Percentiles rank a stretch among this genome's conserved stretches.
Evolutionary conservation across 2,329 filamentous ascomycete species (phyloP).

Genomic region (Raffaelea albimanens): DNA sequence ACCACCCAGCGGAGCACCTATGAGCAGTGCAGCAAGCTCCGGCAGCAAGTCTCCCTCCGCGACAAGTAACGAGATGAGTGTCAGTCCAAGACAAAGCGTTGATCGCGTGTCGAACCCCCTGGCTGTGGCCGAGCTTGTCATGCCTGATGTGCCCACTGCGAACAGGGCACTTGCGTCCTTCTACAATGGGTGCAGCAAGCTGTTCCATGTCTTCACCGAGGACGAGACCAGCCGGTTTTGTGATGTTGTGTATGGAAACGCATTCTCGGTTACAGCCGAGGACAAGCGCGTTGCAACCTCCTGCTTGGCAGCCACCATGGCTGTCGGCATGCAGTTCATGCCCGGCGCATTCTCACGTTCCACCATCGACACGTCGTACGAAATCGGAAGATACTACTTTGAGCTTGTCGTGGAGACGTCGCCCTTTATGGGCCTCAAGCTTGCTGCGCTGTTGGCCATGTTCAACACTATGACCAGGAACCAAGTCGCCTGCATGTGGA

Average conservation of each 20-base stretch:
- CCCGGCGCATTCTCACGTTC: slow-evolving; percentile 11
- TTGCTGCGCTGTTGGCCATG: slow-evolving; percentile 20
- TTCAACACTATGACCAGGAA: slow-evolving; percentile 21
- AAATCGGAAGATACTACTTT: slow-evolving; percentile 18
- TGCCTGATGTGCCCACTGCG: slow-evolving; percentile 13
- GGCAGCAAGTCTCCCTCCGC: neutral
- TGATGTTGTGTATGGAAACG: slow-evolving; percentile 11
- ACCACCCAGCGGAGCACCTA: neutral
- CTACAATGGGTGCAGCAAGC: slow-evolving; percentile 16
- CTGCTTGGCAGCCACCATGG: slow-evolving; percentile 17
- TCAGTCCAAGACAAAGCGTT: slow-evolving; percentile 1
- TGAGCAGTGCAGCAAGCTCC: neutral
- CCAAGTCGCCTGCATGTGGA: slow-evolving; percentile 19
- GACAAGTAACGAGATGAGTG: neutral
- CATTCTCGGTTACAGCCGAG: neutral
- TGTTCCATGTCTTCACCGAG: slow-evolving; percentile 21
- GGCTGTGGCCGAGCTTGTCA: slow-evolving; percentile 11
- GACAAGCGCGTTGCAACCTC: slow-evolving; percentile 14
- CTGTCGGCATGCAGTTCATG: slow-evolving; percentile 20
- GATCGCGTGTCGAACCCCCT: neutral
- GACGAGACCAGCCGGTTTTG: slow-evolving; percentile 14
- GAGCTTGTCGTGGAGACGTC: slow-evolving; percentile 16
- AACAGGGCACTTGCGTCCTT: slow-evolving; percentile 16
- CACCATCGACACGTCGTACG: slow-evolving; percentile 15
- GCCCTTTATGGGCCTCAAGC: slow-evolving; percentile 19